Evolutionary conservation across 2,329 filamentous ascomycete species (phyloP), one percentile per base, ranked within the genome.

Genomic region (Leptodontidium sp.): DNA sequence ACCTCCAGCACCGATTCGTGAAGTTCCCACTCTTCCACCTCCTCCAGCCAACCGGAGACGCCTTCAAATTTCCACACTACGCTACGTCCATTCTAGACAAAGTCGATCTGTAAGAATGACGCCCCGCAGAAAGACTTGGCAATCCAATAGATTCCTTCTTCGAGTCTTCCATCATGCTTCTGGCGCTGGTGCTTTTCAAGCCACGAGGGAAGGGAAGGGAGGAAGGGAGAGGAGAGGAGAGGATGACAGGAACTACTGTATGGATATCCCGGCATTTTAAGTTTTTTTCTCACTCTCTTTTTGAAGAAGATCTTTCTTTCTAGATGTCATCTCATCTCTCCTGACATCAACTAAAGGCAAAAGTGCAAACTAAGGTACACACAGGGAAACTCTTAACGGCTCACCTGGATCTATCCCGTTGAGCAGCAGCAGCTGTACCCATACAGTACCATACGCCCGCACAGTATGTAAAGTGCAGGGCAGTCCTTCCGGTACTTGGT

Each of bases 121-220:
- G n/a, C n/a, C 32, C 32, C 57, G 15, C 50, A 50, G 6, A 32
- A 49, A 24, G 26, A 53, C 17, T 52, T 26, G 40, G n/a, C 55
- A 6, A 9, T 43, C 32, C 50, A 57, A 53, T 38, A 53, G 61
- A 62, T 45, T 67, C 61, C 57, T 72, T 72, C 70, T 70, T 70
- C 64, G 68, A 66, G 66, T 67, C 66, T 72, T 72, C 70, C 55
- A 67, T 67, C 1, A 50, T 49, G 49, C 66, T 70, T 72, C 70
- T 64, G 66, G 63, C 12, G 64, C 64, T 55, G 24, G 32, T 21
- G 15, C 53, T 26, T 49, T 21, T 21, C 21, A 21, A 21, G 21
- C 35, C 24, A 49, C 14, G 32, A 58, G 61, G 43, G 35, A 29
- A 49, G 58, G 65, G 67, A 29, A 15, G 47, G 21, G 58, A 64